These are phyloP conservation scores for Centaurea solstitialis DNA, from an alignment of 129 eudicot species.

Conservation along the genomic window DNA sequence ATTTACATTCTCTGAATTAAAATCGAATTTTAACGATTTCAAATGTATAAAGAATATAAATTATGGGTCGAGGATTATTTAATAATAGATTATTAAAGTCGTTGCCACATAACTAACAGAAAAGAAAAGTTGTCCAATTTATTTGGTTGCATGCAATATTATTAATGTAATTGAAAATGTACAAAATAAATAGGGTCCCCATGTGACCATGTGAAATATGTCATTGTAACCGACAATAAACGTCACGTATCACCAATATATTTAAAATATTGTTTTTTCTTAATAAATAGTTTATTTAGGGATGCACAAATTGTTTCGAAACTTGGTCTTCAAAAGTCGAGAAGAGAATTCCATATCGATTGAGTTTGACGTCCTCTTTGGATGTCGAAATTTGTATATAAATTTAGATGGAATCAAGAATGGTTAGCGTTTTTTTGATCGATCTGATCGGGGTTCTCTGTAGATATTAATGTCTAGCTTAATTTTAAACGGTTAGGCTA, in stretches of 20 bases:
- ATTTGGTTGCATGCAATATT: slow-evolving; percentile 20
- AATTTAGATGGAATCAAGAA: not conserved
- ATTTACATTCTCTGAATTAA: too few species aligned
- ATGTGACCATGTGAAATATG: slow-evolving; percentile 29
- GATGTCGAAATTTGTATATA: not conserved
- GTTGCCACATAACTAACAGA: not conserved
- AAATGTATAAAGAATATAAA: not conserved
- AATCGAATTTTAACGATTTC: not conserved
- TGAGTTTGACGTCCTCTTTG: not conserved
- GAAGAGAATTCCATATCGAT: not conserved
- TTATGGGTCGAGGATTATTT: not conserved
- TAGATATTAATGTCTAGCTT: not conserved
- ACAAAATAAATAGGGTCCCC: slow-evolving; percentile 13
- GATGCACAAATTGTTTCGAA: not conserved
- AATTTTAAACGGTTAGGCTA: too few species aligned
- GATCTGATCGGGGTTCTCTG: not conserved
- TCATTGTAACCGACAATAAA: slow-evolving; percentile 23
- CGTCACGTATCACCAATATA: slow-evolving; percentile 9
- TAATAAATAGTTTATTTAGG: not conserved
- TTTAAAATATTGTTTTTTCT: not conserved
- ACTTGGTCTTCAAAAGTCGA: not conserved
- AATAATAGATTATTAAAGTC: not conserved
- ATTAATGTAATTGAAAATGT: slow-evolving; percentile 5
- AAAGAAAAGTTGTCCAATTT: not conserved
- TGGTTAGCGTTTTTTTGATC: not conserved